phyloP scores from a whole-genome alignment of 2,329 filamentous ascomycete species.

The Microdochium nivale region DNA sequence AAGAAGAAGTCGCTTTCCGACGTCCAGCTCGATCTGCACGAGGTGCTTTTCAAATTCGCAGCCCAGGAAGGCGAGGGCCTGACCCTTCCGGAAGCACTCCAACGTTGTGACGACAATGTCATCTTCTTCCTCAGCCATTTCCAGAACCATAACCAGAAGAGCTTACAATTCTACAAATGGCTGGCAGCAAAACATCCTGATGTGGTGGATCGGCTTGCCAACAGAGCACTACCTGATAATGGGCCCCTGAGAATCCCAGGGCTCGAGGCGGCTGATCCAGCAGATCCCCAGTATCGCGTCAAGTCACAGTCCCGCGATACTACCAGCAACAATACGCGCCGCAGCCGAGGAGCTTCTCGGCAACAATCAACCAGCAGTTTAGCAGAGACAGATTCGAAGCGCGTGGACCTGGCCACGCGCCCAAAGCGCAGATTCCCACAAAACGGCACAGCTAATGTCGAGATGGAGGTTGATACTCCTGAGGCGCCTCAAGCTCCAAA shows the following conservation, averaged over 20 bases:
- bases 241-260: neutral
- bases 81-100: constrained; percentile 34
- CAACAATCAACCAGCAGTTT: constrained; percentile 3
- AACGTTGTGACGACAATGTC: constrained; percentile 38
- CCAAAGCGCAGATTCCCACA: constrained; percentile 10
- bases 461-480: constrained; percentile 15
- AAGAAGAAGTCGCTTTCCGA: constrained; percentile 20
- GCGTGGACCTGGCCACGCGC: neutral
- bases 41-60: constrained; percentile 25
- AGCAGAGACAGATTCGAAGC: constrained; percentile 8
- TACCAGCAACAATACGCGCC: constrained; percentile 8
- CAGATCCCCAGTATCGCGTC: constrained; percentile 8
- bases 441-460: constrained; percentile 11
- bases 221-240: constrained; percentile 1
- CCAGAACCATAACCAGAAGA: constrained; percentile 38
- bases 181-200: constrained; percentile 29
- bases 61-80: neutral
- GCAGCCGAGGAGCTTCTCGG: constrained; percentile 1
- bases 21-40: constrained; percentile 15
- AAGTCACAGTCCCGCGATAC: constrained; percentile 13
- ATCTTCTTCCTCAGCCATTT: constrained; percentile 45
- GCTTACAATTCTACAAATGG: constrained; percentile 42
- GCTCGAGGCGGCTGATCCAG: neutral
- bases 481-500: constrained; percentile 1
- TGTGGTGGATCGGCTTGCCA: constrained; percentile 7